phyloP scores from a whole-genome alignment of 2,329 filamentous ascomycete species.

The Colletotrichum cordylinicola region DNA sequence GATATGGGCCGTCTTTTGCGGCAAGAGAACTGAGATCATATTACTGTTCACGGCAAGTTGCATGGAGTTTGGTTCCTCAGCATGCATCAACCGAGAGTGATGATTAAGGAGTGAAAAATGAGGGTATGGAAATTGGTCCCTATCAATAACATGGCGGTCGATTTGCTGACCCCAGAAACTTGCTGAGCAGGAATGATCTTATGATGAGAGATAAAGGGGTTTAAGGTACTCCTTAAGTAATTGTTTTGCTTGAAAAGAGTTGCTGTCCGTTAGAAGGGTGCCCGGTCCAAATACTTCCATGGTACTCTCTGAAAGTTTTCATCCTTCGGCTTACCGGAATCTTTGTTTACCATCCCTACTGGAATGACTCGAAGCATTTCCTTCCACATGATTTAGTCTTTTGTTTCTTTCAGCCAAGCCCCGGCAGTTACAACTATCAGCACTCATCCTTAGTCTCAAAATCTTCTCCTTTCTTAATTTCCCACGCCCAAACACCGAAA shows the following conservation, averaged over 20 bases:
- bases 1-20: neutral
- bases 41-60: neutral
- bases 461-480: neutral
- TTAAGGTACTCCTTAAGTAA: neutral
- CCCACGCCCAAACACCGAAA: neutral
- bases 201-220: neutral
- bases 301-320: neutral
- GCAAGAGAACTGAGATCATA: neutral
- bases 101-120: neutral
- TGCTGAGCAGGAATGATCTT: neutral
- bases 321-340: neutral
- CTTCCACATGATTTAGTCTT: neutral
- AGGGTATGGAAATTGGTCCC: neutral
- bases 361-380: neutral
- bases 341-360: neutral
- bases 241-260: neutral
- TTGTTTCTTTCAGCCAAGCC: neutral
- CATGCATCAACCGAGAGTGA: neutral
- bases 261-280: neutral
- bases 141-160: neutral
- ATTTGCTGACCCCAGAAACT: neutral
- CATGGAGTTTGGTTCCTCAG: neutral
- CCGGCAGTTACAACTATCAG: neutral
- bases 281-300: neutral
- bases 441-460: neutral